phyloP scores from a whole-genome alignment of 108 stramenopile species.

The Aurantiochytrium sp. region DNA sequence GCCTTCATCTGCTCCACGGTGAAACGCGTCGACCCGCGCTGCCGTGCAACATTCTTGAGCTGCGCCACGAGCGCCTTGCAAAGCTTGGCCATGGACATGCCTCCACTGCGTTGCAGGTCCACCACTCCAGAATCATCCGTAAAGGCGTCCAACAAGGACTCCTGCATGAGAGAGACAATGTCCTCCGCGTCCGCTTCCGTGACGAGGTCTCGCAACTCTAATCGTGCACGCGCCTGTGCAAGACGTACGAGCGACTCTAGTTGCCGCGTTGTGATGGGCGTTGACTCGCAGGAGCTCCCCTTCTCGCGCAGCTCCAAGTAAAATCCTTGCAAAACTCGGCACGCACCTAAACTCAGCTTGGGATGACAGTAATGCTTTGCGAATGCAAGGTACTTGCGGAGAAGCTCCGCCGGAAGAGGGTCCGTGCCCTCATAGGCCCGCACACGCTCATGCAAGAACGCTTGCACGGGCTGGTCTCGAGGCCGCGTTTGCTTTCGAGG shows the following conservation, averaged over 20 bases:
- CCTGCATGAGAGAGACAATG: constrained; percentile 76
- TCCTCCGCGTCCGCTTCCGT: constrained; percentile 88
- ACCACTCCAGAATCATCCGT: constrained; percentile 40
- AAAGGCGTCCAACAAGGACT: constrained; percentile 38
- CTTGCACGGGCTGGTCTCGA: not conserved
- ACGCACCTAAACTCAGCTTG: constrained; percentile 71
- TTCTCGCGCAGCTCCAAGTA: constrained; percentile 75
- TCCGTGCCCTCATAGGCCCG: constrained; percentile 27
- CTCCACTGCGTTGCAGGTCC: constrained; percentile 30
- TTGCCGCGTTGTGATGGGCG: constrained; percentile 94
- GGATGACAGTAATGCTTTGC: constrained; percentile 85
- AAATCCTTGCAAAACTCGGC: constrained; percentile 66
- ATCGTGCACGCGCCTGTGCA: constrained; percentile 87
- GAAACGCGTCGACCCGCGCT: constrained; percentile 33
- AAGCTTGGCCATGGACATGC: constrained; percentile 22
- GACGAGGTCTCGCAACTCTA: constrained; percentile 79
- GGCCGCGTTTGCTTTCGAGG: not conserved
- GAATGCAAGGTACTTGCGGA: constrained; percentile 92
- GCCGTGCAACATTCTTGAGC: constrained; percentile 16
- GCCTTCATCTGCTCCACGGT: constrained; percentile 5
- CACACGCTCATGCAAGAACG: not conserved
- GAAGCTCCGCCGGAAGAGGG: constrained; percentile 37
- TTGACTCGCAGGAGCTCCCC: constrained; percentile 49
- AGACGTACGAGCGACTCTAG: constrained; percentile 86
- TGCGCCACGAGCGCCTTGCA: constrained; percentile 37